Evolutionary conservation across 768 basidiomycete genomes (phyloP).

Genomic region (Kwoniella pini): DNA sequence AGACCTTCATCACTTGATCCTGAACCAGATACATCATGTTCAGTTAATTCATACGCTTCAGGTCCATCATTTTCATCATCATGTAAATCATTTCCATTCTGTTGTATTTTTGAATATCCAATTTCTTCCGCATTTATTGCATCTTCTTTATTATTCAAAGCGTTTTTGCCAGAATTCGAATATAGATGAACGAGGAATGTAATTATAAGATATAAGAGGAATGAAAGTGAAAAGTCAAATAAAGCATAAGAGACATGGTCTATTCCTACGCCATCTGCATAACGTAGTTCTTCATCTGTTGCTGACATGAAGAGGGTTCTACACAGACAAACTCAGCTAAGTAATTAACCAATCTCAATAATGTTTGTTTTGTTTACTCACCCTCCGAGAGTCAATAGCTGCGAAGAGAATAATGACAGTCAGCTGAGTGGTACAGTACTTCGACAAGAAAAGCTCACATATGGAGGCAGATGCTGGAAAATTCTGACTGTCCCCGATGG

Average conservation of each 20-base stretch:
- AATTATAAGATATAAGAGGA: slow-evolving; percentile 74
- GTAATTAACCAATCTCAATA: not conserved
- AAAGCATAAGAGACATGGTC: slow-evolving; percentile 89
- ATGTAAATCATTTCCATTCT: slow-evolving; percentile 3
- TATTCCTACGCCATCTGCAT: slow-evolving; percentile 69
- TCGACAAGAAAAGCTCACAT: slow-evolving; percentile 61
- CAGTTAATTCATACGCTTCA: slow-evolving; percentile 35
- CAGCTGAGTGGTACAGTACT: not conserved
- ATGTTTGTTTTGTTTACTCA: slow-evolving; percentile 49
- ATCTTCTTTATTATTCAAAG: slow-evolving; percentile 1
- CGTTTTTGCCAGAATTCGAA: slow-evolving; percentile 40
- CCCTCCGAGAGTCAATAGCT: slow-evolving; percentile 76
- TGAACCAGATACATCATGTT: slow-evolving; percentile 9
- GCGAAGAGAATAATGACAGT: not conserved
- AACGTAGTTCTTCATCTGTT: slow-evolving; percentile 84
- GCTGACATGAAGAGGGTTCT: slow-evolving; percentile 88
- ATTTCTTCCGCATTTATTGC: slow-evolving; percentile 23
- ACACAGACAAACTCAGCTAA: not conserved
- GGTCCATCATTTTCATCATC: slow-evolving; percentile 31
- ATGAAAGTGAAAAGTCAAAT: slow-evolving; percentile 68
- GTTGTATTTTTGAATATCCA: slow-evolving; percentile 39
- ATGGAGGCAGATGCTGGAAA: slow-evolving; percentile 85
- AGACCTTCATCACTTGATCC: slow-evolving; percentile 26
- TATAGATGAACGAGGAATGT: slow-evolving; percentile 72
- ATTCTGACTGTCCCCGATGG: slow-evolving; percentile 59